phyloP scores from a whole-genome alignment of 345 rosid genomes.

The Theobroma cacao region DNA sequence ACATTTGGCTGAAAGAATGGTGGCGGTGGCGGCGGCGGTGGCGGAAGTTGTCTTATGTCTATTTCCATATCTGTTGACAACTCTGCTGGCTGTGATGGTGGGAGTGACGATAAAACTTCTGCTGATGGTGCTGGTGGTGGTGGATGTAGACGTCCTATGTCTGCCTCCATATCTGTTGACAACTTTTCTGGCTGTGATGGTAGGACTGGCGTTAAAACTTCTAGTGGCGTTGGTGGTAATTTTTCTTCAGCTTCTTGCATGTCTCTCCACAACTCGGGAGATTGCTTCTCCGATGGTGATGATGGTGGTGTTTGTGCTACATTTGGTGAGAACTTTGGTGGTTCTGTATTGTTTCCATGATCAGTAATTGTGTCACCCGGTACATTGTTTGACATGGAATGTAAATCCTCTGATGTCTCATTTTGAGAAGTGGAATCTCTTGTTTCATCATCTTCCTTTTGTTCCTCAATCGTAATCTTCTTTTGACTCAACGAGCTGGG shows the following conservation, averaged over 20 bases:
- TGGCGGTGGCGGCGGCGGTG: constrained; percentile 23
- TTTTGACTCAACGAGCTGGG: constrained; percentile 18
- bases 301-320: constrained; percentile 10
- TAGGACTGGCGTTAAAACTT: background rate
- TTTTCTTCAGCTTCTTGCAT: constrained; percentile 18
- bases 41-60: background rate
- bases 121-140: constrained; percentile 5
- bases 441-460: constrained; percentile 20
- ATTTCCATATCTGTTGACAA: background rate
- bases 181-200: background rate
- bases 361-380: background rate
- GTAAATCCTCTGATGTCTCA: background rate
- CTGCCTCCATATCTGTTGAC: background rate
- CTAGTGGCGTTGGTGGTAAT: constrained; percentile 7
- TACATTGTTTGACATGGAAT: background rate
- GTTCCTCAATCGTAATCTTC: constrained; percentile 28
- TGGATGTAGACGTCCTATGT: background rate
- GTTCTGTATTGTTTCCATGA: background rate
- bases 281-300: background rate
- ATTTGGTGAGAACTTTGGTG: background rate
- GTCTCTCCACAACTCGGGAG: background rate
- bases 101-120: background rate
- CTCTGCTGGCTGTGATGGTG: constrained; percentile 6
- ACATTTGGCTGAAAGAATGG: constrained; percentile 16
- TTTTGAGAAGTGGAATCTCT: background rate